Conservation (phyloP, 2,329 filamentous ascomycete species). For the Microsporum canis region DNA sequence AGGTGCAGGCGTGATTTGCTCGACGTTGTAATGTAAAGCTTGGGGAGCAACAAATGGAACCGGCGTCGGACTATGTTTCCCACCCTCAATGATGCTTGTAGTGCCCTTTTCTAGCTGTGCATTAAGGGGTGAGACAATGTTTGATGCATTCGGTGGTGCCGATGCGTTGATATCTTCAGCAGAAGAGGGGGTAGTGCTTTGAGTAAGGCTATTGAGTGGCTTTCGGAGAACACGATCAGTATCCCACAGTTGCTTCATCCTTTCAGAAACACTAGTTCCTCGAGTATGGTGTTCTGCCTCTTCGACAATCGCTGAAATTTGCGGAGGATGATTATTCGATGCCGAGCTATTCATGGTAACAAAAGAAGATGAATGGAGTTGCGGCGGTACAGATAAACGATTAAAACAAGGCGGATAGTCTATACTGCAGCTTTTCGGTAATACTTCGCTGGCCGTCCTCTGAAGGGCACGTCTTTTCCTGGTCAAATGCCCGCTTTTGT, state of each 20-base stretch:
- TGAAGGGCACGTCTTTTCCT: not conserved
- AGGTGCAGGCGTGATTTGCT: slow-evolving; percentile 8
- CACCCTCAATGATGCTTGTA: slow-evolving; percentile 15
- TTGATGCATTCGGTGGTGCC: slow-evolving; percentile 19
- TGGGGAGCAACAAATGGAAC: slow-evolving; percentile 21
- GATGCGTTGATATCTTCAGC: slow-evolving; percentile 31
- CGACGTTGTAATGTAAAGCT: slow-evolving; percentile 18
- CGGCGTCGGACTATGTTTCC: slow-evolving; percentile 17
- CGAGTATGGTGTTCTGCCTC: slow-evolving; percentile 21
- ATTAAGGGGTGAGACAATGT: slow-evolving; percentile 26
- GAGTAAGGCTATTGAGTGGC: slow-evolving; percentile 16
- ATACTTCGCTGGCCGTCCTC: not conserved
- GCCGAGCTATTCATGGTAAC: slow-evolving; percentile 5
- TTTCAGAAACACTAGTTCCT: slow-evolving; percentile 24
- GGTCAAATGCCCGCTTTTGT: not conserved
- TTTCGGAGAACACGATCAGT: slow-evolving; percentile 19
- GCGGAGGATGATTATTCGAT: not conserved
- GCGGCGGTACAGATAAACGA: not conserved
- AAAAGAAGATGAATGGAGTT: not conserved
- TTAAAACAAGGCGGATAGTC: not conserved
- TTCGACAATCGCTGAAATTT: not conserved
- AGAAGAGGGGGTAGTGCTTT: slow-evolving; percentile 34
- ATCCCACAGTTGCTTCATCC: slow-evolving; percentile 23
- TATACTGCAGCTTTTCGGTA: not conserved
- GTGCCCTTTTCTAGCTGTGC: slow-evolving; percentile 25